phyloP scores from a whole-genome alignment of 805 yeast genomes.

The Debaryomyces prosopidis region DNA sequence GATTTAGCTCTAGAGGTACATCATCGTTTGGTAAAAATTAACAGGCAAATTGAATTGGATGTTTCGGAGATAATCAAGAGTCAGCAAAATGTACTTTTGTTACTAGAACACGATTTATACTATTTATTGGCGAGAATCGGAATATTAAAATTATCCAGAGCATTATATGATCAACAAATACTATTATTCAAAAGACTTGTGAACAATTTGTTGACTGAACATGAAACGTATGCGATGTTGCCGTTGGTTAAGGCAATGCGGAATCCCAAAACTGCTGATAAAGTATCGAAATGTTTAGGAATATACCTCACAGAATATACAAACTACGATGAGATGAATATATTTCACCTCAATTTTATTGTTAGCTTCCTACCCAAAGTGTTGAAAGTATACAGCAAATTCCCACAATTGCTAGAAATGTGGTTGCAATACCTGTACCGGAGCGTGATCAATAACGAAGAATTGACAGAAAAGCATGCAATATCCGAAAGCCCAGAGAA shows the following conservation, averaged over 20 bases:
- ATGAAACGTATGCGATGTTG: background rate
- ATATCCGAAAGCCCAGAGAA: background rate
- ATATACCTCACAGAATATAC: slow-evolving; percentile 7
- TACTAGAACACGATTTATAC: background rate
- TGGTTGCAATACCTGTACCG: slow-evolving; percentile 10
- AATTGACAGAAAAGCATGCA: slow-evolving; percentile 3
- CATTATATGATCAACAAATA: slow-evolving; percentile 12
- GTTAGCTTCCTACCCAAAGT: slow-evolving; percentile 7
- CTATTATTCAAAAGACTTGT: slow-evolving; percentile 11
- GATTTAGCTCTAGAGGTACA: background rate
- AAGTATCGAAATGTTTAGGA: slow-evolving; percentile 8
- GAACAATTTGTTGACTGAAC: slow-evolving; percentile 3
- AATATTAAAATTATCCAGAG: background rate
- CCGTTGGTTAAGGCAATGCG: background rate
- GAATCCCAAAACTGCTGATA: background rate
- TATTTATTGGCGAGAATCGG: background rate
- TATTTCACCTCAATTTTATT: slow-evolving; percentile 7
- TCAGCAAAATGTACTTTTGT: background rate
- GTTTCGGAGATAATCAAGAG: background rate
- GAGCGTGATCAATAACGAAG: slow-evolving; percentile 12
- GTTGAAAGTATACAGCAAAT: slow-evolving; percentile 7
- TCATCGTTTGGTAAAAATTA: background rate
- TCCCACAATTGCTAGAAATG: slow-evolving; percentile 7
- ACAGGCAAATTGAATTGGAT: slow-evolving; percentile 1
- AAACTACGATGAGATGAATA: slow-evolving; percentile 5